These are phyloP conservation scores for Microbotryum violaceum DNA, from an alignment of 1,284 basidiomycete genomes.

Conservation along the genomic window DNA sequence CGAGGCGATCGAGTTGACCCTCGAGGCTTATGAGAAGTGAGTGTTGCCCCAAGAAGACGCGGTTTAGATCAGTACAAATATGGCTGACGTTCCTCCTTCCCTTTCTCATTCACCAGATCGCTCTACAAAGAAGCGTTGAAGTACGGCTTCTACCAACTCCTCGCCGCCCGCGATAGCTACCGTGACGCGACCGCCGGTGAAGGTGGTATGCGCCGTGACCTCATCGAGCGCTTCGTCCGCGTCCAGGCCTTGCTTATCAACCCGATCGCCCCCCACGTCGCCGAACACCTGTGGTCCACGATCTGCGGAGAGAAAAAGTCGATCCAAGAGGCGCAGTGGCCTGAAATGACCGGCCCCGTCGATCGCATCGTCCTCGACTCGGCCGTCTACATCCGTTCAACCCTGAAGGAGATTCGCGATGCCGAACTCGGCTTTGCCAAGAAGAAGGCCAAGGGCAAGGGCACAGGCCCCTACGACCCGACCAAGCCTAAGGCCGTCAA, in stretches of 20 bases:
- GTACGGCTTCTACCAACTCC: slow-evolving; percentile 92
- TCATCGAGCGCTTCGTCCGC: slow-evolving; percentile 70
- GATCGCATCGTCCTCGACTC: slow-evolving; percentile 55
- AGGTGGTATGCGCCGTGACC: slow-evolving; percentile 79
- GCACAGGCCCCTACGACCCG: slow-evolving; percentile 60
- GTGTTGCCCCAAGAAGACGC: slow-evolving; percentile 37
- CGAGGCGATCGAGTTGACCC: slow-evolving; percentile 69
- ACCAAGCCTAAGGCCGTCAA: slow-evolving; percentile 75
- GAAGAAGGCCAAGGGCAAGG: slow-evolving; percentile 49
- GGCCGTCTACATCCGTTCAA: slow-evolving; percentile 72
- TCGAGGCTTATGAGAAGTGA: slow-evolving; percentile 69
- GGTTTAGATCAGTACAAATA: neutral
- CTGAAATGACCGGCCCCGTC: slow-evolving; percentile 47
- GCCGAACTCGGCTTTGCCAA: slow-evolving; percentile 72
- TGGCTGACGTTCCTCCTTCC: neutral
- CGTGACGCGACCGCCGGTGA: slow-evolving; percentile 70
- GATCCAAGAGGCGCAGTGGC: slow-evolving; percentile 76
- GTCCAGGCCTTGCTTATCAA: slow-evolving; percentile 68
- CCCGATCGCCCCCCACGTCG: slow-evolving; percentile 90
- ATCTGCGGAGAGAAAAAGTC: slow-evolving; percentile 67
- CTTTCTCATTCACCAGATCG: slow-evolving; percentile 50
- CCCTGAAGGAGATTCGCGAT: slow-evolving; percentile 82
- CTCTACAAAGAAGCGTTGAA: slow-evolving; percentile 95
- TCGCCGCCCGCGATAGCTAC: slow-evolving; percentile 90
- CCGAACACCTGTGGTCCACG: slow-evolving; percentile 78